Evolutionary conservation across 352 stramenopile genomes (phyloP).

Genomic region (Globisporangium uncinulatum): DNA sequence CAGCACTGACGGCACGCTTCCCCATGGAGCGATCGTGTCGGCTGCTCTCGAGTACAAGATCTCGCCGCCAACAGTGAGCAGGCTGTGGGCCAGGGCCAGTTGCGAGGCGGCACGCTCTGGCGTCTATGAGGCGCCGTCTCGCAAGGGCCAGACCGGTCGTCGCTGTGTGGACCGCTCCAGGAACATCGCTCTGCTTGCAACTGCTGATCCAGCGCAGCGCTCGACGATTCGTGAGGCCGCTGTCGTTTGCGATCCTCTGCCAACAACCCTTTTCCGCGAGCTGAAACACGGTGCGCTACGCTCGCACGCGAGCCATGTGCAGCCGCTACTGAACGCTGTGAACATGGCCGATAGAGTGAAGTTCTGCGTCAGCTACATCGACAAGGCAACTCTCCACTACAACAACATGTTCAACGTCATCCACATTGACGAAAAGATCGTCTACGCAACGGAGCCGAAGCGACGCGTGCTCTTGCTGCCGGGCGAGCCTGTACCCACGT

Average conservation of each 20-base stretch:
- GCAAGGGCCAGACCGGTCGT: background rate
- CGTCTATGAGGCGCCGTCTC: background rate
- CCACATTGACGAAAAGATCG: background rate
- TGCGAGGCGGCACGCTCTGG: background rate
- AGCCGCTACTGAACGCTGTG: background rate
- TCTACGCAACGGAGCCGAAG: background rate
- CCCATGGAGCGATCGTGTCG: background rate
- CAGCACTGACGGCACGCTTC: background rate
- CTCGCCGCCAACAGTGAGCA: background rate
- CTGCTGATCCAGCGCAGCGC: background rate
- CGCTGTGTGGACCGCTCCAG: background rate
- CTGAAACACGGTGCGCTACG: background rate
- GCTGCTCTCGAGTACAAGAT: background rate
- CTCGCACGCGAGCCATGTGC: background rate
- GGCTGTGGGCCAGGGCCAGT: background rate
- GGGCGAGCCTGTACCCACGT: background rate
- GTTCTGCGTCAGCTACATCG: background rate
- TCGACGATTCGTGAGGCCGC: background rate
- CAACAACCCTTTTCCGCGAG: background rate
- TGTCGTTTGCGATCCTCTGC: background rate
- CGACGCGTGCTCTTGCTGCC: background rate
- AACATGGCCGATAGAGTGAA: background rate
- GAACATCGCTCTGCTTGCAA: background rate
- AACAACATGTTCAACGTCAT: background rate
- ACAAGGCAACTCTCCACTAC: background rate